Base-by-base conservation (phyloP, 148 eudicot genomes). In the Fagopyrum tataricum region DNA sequence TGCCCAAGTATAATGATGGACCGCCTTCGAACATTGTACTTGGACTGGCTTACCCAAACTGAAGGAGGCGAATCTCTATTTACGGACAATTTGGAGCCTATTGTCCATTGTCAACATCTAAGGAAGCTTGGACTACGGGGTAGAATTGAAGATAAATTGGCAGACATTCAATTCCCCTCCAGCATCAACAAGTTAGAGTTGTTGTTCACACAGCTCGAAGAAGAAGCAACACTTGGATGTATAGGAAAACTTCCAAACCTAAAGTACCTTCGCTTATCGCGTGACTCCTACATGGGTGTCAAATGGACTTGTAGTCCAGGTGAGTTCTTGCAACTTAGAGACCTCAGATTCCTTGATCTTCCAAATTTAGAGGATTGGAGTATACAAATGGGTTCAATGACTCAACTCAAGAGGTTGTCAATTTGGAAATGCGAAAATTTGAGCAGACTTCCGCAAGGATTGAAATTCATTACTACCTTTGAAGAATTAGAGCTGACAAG, bases 161-260 rank as follows among this genome's bases (percentile, higher is more conserved):
- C 37, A 11, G 31, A 68, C 4, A 8, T 56, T 41, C 31, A 8
- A 4, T 76, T 78, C 39, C 78, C 81, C 5, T 11, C 42, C 18
- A 74, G 44, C 56, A 79, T 82, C 9, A 55, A 18, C 14, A 82
- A 76, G 52, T 6, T 82, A 49, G 78, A 70, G 17, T 40, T 79
- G 64, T 43, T 7, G 44, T 71, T 18, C 44, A 74, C 78, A 37
- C 70, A 72, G 10, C 12, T 82, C 11, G 20, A 67, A 55, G 44
- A 5, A 4, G 55, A 44, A 7, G 73, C 56, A 10, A 64, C 55
- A 6, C 39, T 82, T 75, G 70, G 1, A 17, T 44, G 61, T 74
- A 3, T 82, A 70, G 85, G 78, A n/a, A 24, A 26, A 47, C 82
- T 71, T 44, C 56, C 2, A 15, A 1, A 7, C 12, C 47, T 82